Evolutionary conservation across 2,329 filamentous ascomycete genomes (phyloP).

Genomic region (Sporothrix inflata): DNA sequence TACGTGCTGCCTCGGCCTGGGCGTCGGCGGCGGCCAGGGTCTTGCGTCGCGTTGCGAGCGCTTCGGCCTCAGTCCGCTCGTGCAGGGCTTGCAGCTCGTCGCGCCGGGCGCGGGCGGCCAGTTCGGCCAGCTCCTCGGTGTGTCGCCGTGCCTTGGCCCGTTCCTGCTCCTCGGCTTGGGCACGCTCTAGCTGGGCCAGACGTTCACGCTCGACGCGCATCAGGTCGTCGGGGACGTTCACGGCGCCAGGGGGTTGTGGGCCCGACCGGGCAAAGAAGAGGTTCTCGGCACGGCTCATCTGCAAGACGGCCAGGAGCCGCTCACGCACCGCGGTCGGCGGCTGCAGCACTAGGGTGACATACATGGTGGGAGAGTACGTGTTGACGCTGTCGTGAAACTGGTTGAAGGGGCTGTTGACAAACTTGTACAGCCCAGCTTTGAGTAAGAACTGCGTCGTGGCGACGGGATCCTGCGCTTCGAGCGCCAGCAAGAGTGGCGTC

Average conservation of each 20-base stretch:
- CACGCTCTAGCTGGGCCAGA: slow-evolving; percentile 50
- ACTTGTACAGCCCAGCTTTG: slow-evolving; percentile 66
- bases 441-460: slow-evolving; percentile 61
- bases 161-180: slow-evolving; percentile 53
- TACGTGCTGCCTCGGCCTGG: not conserved
- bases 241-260: slow-evolving; percentile 56
- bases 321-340: slow-evolving; percentile 45
- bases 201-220: slow-evolving; percentile 55
- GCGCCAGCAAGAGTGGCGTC: slow-evolving; percentile 61
- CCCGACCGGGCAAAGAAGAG: slow-evolving; percentile 59
- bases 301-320: slow-evolving; percentile 53
- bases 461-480: slow-evolving; percentile 60
- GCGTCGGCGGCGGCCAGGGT: slow-evolving; percentile 51
- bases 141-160: slow-evolving; percentile 53
- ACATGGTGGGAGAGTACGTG: slow-evolving; percentile 68
- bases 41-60: slow-evolving; percentile 45
- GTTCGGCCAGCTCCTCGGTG: slow-evolving; percentile 54
- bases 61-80: slow-evolving; percentile 53
- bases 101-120: slow-evolving; percentile 50
- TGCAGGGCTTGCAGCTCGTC: slow-evolving; percentile 51
- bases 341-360: slow-evolving; percentile 53
- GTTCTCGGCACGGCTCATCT: slow-evolving; percentile 56
- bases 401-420: slow-evolving; percentile 64
- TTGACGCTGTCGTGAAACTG: slow-evolving; percentile 55
- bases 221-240: slow-evolving; percentile 57